A percentile compares a stretch with the other conserved stretches of the same genome.
Conservation (phyloP, 345 rosid species). For the Lepidium sativum region DNA sequence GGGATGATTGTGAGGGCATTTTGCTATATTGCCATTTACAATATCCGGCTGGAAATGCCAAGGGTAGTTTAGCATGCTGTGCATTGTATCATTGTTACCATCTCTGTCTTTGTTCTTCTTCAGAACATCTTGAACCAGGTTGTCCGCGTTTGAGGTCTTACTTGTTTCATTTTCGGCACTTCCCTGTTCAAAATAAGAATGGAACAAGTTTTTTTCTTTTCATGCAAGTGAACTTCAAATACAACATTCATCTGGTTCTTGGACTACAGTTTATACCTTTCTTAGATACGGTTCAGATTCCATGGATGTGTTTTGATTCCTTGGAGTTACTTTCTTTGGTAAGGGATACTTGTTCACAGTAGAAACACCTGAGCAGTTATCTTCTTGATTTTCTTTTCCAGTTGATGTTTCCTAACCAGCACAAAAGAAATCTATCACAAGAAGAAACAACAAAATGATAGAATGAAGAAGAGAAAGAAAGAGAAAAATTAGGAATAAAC, state of each 20-base stretch:
- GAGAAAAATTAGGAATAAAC: conserved; percentile 25
- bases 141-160: conserved; percentile 39
- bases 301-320: conserved; percentile 41
- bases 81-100: conserved; percentile 17
- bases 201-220: background rate
- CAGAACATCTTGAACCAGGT: conserved; percentile 23
- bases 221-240: conserved; percentile 29
- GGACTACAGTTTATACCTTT: conserved; percentile 36
- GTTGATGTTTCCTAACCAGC: conserved; percentile 39
- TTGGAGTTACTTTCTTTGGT: conserved; percentile 26
- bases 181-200: conserved; percentile 37
- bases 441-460: background rate
- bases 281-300: conserved; percentile 42
- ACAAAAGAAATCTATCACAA: conserved; percentile 4
- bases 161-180: conserved; percentile 39
- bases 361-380: conserved; percentile 58
- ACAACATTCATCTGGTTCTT: conserved; percentile 14
- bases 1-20: conserved; percentile 36
- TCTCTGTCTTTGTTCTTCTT: conserved; percentile 20
- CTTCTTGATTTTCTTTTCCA: conserved; percentile 52
- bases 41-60: conserved; percentile 57
- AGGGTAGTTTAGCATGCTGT: conserved; percentile 47
- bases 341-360: conserved; percentile 39
- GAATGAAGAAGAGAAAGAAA: conserved; percentile 1
- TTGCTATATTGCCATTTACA: conserved; percentile 45